phyloP scores from a whole-genome alignment of 208 protist species.

The Trypanosoma platydactyli region DNA sequence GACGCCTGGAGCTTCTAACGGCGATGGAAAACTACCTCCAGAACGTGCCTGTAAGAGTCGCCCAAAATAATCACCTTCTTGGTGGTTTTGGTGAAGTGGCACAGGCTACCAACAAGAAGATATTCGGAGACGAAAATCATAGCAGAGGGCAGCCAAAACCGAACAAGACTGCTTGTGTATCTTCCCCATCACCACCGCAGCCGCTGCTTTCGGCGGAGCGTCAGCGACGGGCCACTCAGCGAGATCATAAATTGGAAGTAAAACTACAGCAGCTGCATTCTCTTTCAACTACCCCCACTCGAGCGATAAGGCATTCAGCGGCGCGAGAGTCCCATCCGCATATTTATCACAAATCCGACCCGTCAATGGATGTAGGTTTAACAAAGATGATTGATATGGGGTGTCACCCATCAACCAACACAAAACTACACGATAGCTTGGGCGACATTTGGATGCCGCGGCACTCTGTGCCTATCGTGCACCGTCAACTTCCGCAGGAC shows the following conservation, averaged over 20 bases:
- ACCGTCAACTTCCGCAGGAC: background rate
- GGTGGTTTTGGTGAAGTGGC: background rate
- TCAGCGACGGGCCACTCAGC: background rate
- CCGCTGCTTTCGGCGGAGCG: slow-evolving; percentile 4
- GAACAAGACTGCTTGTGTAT: background rate
- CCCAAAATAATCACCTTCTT: slow-evolving; percentile 2
- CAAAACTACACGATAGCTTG: background rate
- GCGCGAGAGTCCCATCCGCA: background rate
- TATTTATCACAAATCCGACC: background rate
- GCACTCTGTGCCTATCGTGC: background rate
- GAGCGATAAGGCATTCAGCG: background rate
- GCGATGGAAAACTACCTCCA: slow-evolving; percentile 2
- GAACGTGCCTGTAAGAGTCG: background rate
- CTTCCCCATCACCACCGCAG: background rate
- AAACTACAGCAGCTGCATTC: slow-evolving; percentile 4
- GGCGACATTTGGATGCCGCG: background rate
- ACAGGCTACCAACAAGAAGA: background rate
- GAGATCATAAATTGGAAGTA: background rate
- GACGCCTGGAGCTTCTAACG: slow-evolving; percentile 3
- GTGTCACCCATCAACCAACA: background rate
- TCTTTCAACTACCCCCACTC: background rate
- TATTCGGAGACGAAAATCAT: background rate
- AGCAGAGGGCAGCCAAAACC: background rate
- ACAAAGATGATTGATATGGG: background rate
- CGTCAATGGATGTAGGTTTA: background rate